Conservation (phyloP, 2,329 filamentous ascomycete species). For the Aspergillus pseudonomiae region DNA sequence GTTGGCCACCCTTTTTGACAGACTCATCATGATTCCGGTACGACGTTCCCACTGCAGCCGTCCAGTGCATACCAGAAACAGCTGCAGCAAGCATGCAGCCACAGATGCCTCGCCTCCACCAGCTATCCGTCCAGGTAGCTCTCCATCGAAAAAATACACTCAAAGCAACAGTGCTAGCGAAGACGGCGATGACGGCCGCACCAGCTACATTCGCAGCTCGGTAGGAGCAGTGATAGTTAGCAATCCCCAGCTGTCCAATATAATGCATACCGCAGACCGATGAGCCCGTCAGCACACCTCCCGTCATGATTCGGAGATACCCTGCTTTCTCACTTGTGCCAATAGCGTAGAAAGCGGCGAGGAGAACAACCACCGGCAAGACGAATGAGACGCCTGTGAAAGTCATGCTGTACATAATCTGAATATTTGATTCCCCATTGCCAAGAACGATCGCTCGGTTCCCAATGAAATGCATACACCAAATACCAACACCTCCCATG, state of each 20-base stretch:
- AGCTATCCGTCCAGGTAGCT: conserved; percentile 74
- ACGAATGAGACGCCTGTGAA: conserved; percentile 80
- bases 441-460: conserved; percentile 77
- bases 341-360: conserved; percentile 71
- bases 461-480: conserved; percentile 83
- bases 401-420: conserved; percentile 72
- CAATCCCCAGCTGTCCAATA: conserved; percentile 79
- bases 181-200: conserved; percentile 71
- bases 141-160: conserved; percentile 77
- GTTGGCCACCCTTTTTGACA: conserved; percentile 40
- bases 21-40: conserved; percentile 62
- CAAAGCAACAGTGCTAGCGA: conserved; percentile 70
- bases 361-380: conserved; percentile 74
- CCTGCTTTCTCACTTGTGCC: conserved; percentile 62
- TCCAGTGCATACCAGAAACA: conserved; percentile 88
- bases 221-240: conserved; percentile 73
- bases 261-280: conserved; percentile 88
- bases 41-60: conserved; percentile 69
- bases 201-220: conserved; percentile 63
- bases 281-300: conserved; percentile 71
- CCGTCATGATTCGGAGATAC: conserved; percentile 61
- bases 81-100: conserved; percentile 70
- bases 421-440: conserved; percentile 62
- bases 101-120: conserved; percentile 72
- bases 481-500: conserved; percentile 75